Conservation (phyloP, 805 yeast species). For the Starmerella potacharoeniae region DNA sequence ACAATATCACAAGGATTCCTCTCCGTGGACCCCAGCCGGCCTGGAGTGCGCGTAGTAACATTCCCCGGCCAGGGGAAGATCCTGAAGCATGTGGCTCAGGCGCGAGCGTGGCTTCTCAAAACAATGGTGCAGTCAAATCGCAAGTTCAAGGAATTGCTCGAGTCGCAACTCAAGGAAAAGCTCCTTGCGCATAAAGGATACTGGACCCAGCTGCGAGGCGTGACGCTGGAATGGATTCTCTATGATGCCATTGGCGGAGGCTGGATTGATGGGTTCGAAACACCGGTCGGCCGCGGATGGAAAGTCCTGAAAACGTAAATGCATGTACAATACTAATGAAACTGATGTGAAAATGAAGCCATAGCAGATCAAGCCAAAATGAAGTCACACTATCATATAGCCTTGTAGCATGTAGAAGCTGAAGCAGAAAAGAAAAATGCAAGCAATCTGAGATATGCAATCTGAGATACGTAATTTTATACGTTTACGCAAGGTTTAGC, state of each 20-base stretch:
- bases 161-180: slow-evolving; percentile 25
- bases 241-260: slow-evolving; percentile 48
- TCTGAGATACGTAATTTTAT: too few relatives aligned
- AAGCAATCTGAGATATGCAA: too few relatives aligned
- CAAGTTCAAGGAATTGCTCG: slow-evolving; percentile 32
- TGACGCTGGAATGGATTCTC: slow-evolving; percentile 41
- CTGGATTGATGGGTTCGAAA: slow-evolving; percentile 42
- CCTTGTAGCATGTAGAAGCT: too few relatives aligned
- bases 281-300: slow-evolving; percentile 55
- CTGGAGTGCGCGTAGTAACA: slow-evolving; percentile 27
- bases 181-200: slow-evolving; percentile 24
- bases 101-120: slow-evolving; percentile 30
- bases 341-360: too few relatives aligned
- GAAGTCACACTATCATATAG: too few relatives aligned
- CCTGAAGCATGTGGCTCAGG: slow-evolving; percentile 25
- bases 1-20: slow-evolving; percentile 28
- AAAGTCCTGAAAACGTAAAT: slow-evolving; percentile 37
- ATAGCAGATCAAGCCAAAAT: too few relatives aligned
- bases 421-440: too few relatives aligned
- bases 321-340: neutral
- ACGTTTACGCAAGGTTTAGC: too few relatives aligned
- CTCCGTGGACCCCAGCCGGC: slow-evolving; percentile 27
- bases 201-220: slow-evolving; percentile 42
- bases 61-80: slow-evolving; percentile 31
- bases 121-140: slow-evolving; percentile 23